Conservation (phyloP, 176 grass and related monocot species). For the Raddia guianensis region DNA sequence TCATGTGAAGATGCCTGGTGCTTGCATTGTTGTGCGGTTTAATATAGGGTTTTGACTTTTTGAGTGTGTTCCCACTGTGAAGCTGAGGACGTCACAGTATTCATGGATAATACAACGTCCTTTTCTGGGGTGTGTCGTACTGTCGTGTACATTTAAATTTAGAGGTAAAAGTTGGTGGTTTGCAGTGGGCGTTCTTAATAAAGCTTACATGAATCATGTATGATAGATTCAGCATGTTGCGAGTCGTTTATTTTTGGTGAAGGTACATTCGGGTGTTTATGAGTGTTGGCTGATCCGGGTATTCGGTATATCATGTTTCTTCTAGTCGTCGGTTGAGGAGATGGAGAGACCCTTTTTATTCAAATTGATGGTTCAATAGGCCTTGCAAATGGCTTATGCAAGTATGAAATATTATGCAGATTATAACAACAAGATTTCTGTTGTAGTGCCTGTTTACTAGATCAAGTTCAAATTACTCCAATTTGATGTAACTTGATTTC, state of each 20-base stretch:
- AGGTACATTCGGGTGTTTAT: constrained; percentile 14
- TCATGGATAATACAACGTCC: neutral
- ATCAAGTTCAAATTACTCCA: neutral
- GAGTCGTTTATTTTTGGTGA: neutral
- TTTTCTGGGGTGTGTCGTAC: neutral
- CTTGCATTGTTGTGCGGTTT: neutral
- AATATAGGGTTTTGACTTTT: constrained; percentile 29
- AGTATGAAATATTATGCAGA: neutral
- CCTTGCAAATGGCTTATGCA: constrained; percentile 3
- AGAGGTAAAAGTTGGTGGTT: constrained; percentile 2
- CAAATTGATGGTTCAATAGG: constrained; percentile 13
- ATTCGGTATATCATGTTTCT: neutral
- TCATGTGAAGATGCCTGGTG: neutral
- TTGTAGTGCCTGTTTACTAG: neutral
- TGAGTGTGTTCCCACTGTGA: neutral
- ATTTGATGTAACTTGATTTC: neutral
- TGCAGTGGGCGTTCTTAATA: constrained; percentile 5
- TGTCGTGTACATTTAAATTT: neutral
- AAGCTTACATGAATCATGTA: neutral
- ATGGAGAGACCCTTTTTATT: neutral
- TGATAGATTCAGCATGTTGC: neutral
- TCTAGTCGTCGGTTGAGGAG: neutral
- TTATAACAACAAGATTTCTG: neutral
- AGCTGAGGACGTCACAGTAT: neutral
- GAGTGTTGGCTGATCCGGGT: neutral